Evolutionary conservation across 495 filamentous ascomycete genomes (phyloP).

Genomic region (Penicillium pancosmium): DNA sequence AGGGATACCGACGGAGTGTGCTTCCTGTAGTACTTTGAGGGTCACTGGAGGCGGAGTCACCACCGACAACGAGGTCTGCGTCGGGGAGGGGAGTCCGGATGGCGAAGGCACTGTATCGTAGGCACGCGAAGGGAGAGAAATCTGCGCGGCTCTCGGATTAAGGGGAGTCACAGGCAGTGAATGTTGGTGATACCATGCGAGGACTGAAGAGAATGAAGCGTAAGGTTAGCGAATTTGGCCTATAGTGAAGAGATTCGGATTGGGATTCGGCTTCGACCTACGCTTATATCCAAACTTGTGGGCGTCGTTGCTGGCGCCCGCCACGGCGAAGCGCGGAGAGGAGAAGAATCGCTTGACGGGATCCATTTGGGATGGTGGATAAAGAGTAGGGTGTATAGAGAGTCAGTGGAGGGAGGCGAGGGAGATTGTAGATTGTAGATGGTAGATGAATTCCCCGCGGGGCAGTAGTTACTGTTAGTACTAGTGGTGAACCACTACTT

Average conservation of each 20-base stretch:
- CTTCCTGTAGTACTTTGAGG: slow-evolving; percentile 68
- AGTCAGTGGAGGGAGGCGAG: background rate
- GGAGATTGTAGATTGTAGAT: background rate
- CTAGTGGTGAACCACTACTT: background rate
- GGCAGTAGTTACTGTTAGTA: slow-evolving; percentile 2
- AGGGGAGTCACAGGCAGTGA: slow-evolving; percentile 77
- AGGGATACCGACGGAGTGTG: slow-evolving; percentile 73
- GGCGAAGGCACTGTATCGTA: slow-evolving; percentile 70
- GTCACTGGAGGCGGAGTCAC: slow-evolving; percentile 86
- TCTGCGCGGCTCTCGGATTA: slow-evolving; percentile 69
- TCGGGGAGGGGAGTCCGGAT: slow-evolving; percentile 60
- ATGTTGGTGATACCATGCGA: slow-evolving; percentile 84
- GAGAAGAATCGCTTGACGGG: slow-evolving; percentile 79
- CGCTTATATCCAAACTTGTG: slow-evolving; percentile 91
- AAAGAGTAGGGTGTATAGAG: slow-evolving; percentile 7
- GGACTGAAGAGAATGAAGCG: slow-evolving; percentile 56
- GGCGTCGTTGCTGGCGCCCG: slow-evolving; percentile 83
- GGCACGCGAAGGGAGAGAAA: slow-evolving; percentile 54
- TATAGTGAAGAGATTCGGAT: background rate
- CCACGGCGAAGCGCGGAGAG: slow-evolving; percentile 82
- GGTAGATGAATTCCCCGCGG: background rate
- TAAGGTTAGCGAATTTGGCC: background rate
- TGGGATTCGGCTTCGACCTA: slow-evolving; percentile 31
- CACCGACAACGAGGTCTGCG: slow-evolving; percentile 74
- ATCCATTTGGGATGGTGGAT: slow-evolving; percentile 37